These are phyloP conservation scores for Hanseniaspora valbyensis DNA, from an alignment of 805 yeast species.

Conservation along the genomic window DNA sequence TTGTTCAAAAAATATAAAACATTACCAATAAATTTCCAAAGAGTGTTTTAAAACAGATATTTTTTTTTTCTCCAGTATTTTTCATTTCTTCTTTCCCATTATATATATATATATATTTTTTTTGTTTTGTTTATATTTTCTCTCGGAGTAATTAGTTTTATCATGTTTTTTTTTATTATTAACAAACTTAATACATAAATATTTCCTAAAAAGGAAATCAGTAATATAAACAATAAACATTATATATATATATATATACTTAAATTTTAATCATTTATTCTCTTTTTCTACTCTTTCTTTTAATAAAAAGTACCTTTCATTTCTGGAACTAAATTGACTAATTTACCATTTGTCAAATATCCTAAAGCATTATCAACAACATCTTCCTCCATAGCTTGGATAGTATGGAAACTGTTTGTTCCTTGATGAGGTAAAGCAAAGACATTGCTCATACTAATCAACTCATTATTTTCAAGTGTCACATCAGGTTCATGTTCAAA, in stretches of 20 bases:
- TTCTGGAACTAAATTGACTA: slow-evolving; percentile 74
- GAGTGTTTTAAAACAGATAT: too few species aligned
- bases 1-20: too few species aligned
- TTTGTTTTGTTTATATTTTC: too few species aligned
- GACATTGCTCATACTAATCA: slow-evolving; percentile 54
- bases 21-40: too few species aligned
- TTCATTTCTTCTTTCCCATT: too few species aligned
- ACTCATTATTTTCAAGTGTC: slow-evolving; percentile 37
- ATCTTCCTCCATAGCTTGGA: slow-evolving; percentile 67
- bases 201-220: too few species aligned
- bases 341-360: slow-evolving; percentile 55
- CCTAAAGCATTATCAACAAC: slow-evolving; percentile 56
- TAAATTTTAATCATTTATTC: neutral
- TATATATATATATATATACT: too few species aligned
- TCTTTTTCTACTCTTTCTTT: neutral
- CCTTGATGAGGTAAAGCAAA: slow-evolving; percentile 84
- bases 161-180: too few species aligned
- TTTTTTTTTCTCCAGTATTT: too few species aligned
- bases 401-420: slow-evolving; percentile 64
- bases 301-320: slow-evolving; percentile 30
- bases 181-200: too few species aligned
- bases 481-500: slow-evolving; percentile 65
- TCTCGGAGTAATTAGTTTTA: too few species aligned
- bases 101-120: too few species aligned
- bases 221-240: neutral